phyloP scores from a whole-genome alignment of 1,284 basidiomycete species.

The Ceratobasidium sp. region DNA sequence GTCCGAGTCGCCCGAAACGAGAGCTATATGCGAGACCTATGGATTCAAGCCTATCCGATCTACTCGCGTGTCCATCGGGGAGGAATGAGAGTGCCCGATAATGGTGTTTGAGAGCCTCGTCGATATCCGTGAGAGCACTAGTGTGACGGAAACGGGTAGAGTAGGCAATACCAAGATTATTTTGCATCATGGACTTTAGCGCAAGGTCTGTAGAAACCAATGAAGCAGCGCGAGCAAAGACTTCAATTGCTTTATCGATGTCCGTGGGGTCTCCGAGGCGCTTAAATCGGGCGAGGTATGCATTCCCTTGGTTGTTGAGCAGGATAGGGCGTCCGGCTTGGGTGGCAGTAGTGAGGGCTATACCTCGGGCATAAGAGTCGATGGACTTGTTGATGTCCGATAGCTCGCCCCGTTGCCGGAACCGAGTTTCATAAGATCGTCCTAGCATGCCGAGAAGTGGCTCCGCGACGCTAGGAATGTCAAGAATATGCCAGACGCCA shows the following conservation, averaged over 20 bases:
- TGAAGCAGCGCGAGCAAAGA: not conserved
- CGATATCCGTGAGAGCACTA: not conserved
- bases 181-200: not conserved
- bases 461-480: not conserved
- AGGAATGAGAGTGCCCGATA: not conserved
- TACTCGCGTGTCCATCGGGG: not conserved
- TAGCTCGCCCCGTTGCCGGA: not conserved
- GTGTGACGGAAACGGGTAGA: not conserved
- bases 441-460: not conserved
- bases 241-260: not conserved
- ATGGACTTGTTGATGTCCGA: constrained; percentile 24
- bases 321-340: not conserved
- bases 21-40: not conserved
- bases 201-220: not conserved
- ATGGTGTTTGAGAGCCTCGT: constrained; percentile 6
- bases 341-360: not conserved
- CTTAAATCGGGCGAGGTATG: constrained; percentile 4
- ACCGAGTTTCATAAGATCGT: not conserved
- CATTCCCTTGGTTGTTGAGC: constrained; percentile 21
- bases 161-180: not conserved
- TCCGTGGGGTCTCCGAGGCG: not conserved
- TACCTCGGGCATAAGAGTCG: not conserved
- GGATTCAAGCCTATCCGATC: not conserved
- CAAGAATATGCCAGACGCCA: not conserved
- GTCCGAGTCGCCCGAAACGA: not conserved